Conservation (phyloP, 306 rosid species). For the Begonia fuchsioides region DNA sequence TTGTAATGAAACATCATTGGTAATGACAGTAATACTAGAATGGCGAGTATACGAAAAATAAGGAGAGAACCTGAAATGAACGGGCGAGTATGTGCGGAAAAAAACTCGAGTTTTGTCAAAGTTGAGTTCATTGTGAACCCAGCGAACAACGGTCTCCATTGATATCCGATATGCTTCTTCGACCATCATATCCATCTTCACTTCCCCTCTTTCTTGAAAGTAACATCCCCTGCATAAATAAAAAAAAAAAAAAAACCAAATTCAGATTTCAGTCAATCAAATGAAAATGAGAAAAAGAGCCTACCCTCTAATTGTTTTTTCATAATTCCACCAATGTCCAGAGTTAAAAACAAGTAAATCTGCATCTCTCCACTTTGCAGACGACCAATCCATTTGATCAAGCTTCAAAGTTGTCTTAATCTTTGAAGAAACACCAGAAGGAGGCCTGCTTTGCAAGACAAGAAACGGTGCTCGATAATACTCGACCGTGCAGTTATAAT, state of each 20-base stretch:
- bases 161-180: slow-evolving; percentile 57
- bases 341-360: slow-evolving; percentile 65
- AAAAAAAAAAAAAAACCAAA: too few relatives aligned
- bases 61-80: slow-evolving; percentile 57
- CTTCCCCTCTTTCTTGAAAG: slow-evolving; percentile 62
- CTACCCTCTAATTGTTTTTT: slow-evolving; percentile 74
- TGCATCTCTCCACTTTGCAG: slow-evolving; percentile 61
- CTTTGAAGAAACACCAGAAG: slow-evolving; percentile 20
- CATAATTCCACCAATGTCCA: slow-evolving; percentile 90
- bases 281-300: neutral
- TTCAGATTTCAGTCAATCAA: neutral
- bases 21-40: neutral
- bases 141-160: slow-evolving; percentile 40
- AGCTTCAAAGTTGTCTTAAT: slow-evolving; percentile 49
- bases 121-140: slow-evolving; percentile 44
- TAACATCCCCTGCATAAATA: slow-evolving; percentile 52
- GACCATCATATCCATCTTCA: slow-evolving; percentile 50
- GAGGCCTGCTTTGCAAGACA: slow-evolving; percentile 59
- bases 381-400: slow-evolving; percentile 81
- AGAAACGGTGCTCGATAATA: slow-evolving; percentile 85
- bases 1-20: too few relatives aligned
- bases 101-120: slow-evolving; percentile 51
- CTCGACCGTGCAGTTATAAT: slow-evolving; percentile 66
- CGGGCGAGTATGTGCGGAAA: slow-evolving; percentile 79
- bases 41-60: neutral